Evolutionary conservation across 768 basidiomycete genomes (phyloP).

Genomic region (Sarcodon aspratus): DNA sequence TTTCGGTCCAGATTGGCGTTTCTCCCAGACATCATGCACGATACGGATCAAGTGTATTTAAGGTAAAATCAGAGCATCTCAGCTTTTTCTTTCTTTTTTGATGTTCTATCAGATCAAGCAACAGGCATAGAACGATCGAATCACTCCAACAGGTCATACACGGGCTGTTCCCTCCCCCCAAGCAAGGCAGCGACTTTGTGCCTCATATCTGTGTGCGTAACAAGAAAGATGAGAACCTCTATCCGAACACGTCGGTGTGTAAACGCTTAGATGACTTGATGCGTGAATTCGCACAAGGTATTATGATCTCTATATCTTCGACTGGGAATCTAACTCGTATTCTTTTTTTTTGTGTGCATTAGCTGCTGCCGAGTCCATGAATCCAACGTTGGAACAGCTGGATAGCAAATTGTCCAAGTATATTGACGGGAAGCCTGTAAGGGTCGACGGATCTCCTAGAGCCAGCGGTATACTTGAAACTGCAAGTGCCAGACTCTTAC

Average conservation of each 20-base stretch:
- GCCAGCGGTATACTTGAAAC: conserved; percentile 72
- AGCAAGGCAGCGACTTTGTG: conserved; percentile 29
- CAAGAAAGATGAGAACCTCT: conserved; percentile 56
- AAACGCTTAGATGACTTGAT: conserved; percentile 54
- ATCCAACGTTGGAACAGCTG: conserved; percentile 45
- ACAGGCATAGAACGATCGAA: conserved; percentile 68
- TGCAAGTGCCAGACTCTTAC: conserved; percentile 21
- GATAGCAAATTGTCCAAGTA: conserved; percentile 62
- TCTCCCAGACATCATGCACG: conserved; percentile 39
- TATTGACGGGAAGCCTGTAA: conserved; percentile 53
- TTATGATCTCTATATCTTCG: neutral
- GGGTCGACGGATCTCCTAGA: conserved; percentile 65
- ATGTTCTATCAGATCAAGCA: conserved; percentile 41
- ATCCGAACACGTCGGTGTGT: conserved; percentile 60
- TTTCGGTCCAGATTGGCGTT: conserved; percentile 42
- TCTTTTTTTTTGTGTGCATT: neutral
- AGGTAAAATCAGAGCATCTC: conserved; percentile 16
- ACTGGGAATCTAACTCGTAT: neutral
- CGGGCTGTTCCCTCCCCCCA: conserved; percentile 53
- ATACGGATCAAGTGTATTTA: conserved; percentile 42
- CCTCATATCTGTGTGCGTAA: conserved; percentile 40
- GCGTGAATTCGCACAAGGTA: conserved; percentile 54
- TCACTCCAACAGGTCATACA: conserved; percentile 64
- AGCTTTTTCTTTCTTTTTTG: too few species aligned
- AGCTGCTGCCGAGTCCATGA: conserved; percentile 61